These are phyloP conservation scores for Coelastrella sp. DNA, from an alignment of 139 green algal genomes.

Conservation along the genomic window DNA sequence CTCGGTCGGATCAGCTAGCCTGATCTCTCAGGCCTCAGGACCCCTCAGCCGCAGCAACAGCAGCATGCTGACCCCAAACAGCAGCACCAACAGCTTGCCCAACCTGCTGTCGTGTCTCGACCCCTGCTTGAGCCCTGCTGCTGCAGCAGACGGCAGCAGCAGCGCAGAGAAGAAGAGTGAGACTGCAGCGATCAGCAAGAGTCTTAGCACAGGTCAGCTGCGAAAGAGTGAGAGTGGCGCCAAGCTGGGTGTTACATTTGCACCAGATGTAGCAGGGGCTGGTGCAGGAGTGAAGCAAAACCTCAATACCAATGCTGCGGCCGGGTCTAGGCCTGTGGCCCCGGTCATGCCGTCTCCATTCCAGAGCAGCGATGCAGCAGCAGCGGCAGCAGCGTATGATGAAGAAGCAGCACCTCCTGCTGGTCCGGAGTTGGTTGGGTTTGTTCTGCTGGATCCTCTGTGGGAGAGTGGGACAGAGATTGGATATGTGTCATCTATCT, in stretches of 20 bases:
- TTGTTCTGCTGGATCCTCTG: constrained; percentile 50
- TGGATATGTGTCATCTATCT: constrained; percentile 43
- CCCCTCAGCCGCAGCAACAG: constrained; percentile 24
- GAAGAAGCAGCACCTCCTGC: too few species aligned
- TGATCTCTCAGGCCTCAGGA: neutral
- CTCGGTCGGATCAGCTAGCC: neutral
- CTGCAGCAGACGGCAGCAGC: neutral
- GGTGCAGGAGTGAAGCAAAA: neutral
- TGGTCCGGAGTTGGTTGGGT: constrained; percentile 18
- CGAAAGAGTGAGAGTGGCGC: neutral
- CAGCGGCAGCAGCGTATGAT: neutral
- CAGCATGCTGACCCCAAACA: constrained; percentile 10
- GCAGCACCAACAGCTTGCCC: neutral
- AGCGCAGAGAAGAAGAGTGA: neutral
- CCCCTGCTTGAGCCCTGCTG: neutral
- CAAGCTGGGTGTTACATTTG: neutral
- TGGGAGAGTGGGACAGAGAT: constrained; percentile 14
- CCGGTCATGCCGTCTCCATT: neutral
- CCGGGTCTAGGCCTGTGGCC: neutral
- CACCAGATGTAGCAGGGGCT: neutral
- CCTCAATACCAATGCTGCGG: neutral
- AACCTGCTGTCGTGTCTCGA: too few species aligned
- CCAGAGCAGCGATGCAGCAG: neutral
- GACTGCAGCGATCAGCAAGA: neutral
- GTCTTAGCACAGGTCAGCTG: neutral